Base-by-base conservation (phyloP, 192 early-diverging fungal genomes). In the Rhizoclosmatium sp. region DNA sequence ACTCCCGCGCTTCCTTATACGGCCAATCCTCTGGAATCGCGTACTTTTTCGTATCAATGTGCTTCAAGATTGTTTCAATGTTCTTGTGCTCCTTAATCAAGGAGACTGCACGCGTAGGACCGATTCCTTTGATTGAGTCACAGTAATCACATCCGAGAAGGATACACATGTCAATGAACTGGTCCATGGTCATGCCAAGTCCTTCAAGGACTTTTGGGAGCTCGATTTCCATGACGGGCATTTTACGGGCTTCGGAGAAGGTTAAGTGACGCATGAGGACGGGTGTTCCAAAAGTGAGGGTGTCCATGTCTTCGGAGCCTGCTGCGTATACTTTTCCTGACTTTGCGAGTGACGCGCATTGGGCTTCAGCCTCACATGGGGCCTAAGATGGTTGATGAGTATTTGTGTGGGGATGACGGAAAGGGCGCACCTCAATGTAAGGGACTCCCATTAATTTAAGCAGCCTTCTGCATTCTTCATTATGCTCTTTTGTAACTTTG, bases 221-320 rank as follows among this genome's bases (percentile, higher is more conserved):
- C 21, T 91, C 86, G 49, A 99, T 91, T 83, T 98, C 97, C 70
- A 90, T 89, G 76, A 99, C 97, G 3, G 95, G 95, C 89, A 93
- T 80, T 79, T 98, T 98, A 51, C 93, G 91, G 16, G 90, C 88
- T 51, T 98, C 97, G 69, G 93, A 94, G 80, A 94, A 94, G 0
- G 98, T 99, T 71, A 99, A 84, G 78, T 98, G 96, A 14, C 98
- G 91, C 49, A 99, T 75, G 12, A 99, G 83, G 47, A 97, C 89
- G 0, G 98, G 96, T 1, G 96, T 84, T 10, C 91, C 92, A 85
- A 99, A 99, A 14, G 96, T 94, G 61, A 99, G 85, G 0, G 98
- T 99, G 75, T 99, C 98, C 97, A 99, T 98, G 85, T 99, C 98
- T 78, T 99, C 97, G 10, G 95, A 97, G 21, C 95, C 97, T 19